Base-by-base conservation (phyloP, 306 rosid species). In the Prosopis cineraria region DNA sequence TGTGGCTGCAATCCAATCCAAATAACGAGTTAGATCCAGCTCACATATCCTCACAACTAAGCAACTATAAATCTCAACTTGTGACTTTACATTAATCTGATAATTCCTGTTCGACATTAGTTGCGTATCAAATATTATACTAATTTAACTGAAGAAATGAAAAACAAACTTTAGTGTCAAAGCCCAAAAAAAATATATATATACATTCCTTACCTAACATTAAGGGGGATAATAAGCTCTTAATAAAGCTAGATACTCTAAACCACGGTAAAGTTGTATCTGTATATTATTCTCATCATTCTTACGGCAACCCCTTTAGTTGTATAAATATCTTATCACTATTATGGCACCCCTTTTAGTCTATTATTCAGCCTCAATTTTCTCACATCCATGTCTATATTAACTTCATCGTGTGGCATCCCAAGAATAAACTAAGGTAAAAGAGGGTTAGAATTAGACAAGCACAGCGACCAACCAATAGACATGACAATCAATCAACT, bases 1-100 rank as follows among this genome's bases (percentile, higher is more conserved):
- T 73, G 83, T 73, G 89, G 86, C 89, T 85, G 83, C 74, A 53
- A 41, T 34, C 37, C 77, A 22, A 27, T 68, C 48, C 64, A 68
- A 47, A 59, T 30, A 34, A 67, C 34, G 75, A 13, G 80, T 72
- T 25, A 45, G 76, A 40, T 84, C 80, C 68, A 81, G 44, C 52
- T 20, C 83, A 68, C 73, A 31, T 14, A 68, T 75, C 19, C 30
- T 74, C 74, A 69, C 50, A 60, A 20, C 73, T 47, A 41, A 1
- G 60, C 60, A 73, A 73, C 82, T 73, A 10, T 20, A 34, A 68
- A 72, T 73, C 79, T 58, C 40, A 67, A 45, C 59, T 59, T 22
- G 14, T 30, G 60, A 68, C 16, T 16, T 64, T 27, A 64, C 24
- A 29, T n/a, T n/a, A 12, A 58, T 58, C 17, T 56, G 33, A 25